A percentile compares a stretch with the other conserved stretches of the same genome.
Conservation (phyloP, 768 basidiomycete species). For the Mycena rebaudengoi region DNA sequence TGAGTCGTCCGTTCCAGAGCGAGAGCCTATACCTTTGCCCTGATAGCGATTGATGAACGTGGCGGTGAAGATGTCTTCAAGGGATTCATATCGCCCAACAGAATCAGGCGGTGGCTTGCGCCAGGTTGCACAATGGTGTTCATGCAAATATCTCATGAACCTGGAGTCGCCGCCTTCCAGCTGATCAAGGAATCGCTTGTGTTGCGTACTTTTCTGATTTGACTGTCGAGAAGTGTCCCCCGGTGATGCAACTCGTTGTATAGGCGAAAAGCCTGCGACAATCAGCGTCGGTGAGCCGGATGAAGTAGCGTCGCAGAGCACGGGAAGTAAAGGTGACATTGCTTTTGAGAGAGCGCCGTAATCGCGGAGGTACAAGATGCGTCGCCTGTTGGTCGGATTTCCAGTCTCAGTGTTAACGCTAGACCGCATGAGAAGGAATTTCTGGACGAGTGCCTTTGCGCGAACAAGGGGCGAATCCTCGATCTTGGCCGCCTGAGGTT, state of each 20-base stretch:
- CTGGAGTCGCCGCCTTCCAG: no score
- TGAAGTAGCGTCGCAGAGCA: background rate
- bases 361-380: slow-evolving; percentile 52
- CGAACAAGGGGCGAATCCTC: no score
- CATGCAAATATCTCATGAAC: no score
- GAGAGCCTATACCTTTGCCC: background rate
- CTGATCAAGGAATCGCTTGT: no score
- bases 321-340: slow-evolving; percentile 49
- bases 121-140: background rate
- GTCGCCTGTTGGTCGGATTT: no score
- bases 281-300: background rate
- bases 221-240: no score
- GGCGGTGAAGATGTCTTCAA: background rate
- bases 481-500: no score
- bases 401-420: background rate
- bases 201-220: no score
- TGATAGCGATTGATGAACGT: background rate
- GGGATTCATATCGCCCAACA: background rate
- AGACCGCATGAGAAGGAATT: background rate
- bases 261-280: background rate
- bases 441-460: no score
- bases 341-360: slow-evolving; percentile 57
- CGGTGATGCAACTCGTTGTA: no score
- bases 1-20: background rate
- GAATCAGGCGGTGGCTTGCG: background rate